These are phyloP conservation scores for Solanum chilense DNA, from an alignment of 257 asterid species.

Conservation along the genomic window DNA sequence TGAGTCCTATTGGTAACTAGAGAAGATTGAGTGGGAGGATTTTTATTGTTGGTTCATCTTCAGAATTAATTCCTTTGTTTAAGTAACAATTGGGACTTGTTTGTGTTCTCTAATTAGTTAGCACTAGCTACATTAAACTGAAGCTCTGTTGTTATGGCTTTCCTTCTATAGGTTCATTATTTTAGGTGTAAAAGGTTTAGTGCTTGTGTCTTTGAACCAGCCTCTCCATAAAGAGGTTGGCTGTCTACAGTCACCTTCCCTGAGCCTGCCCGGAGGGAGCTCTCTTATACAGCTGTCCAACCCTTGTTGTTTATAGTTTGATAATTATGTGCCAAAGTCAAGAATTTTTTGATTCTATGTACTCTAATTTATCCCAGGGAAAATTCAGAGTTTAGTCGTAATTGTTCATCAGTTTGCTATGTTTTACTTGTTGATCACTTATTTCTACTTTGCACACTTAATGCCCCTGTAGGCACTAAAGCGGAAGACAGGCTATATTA, in stretches of 20 bases:
- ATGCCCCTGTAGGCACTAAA: slow-evolving; percentile 44
- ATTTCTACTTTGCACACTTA: slow-evolving; percentile 4
- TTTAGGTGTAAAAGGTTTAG: not conserved
- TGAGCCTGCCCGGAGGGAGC: not conserved
- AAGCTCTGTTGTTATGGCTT: not conserved
- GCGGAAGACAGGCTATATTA: slow-evolving; percentile 39
- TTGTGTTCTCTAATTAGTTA: not conserved
- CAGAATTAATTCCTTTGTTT: not conserved
- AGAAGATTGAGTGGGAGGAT: not conserved
- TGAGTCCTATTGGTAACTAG: not conserved
- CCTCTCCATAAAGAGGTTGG: not conserved
- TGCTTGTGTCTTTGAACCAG: not conserved
- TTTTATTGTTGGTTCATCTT: not conserved
- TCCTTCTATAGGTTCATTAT: not conserved
- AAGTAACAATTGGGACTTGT: not conserved
- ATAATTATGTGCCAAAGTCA: not conserved
- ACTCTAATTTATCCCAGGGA: not conserved
- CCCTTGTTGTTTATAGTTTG: not conserved
- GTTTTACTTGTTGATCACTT: not conserved
- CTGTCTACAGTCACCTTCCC: not conserved
- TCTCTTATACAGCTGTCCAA: not conserved
- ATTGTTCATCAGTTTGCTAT: not conserved
- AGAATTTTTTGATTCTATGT: not conserved
- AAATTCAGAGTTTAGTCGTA: not conserved
- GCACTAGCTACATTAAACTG: not conserved